phyloP scores from a whole-genome alignment of 2,329 filamentous ascomycete genomes.

The Apiospora aurea region DNA sequence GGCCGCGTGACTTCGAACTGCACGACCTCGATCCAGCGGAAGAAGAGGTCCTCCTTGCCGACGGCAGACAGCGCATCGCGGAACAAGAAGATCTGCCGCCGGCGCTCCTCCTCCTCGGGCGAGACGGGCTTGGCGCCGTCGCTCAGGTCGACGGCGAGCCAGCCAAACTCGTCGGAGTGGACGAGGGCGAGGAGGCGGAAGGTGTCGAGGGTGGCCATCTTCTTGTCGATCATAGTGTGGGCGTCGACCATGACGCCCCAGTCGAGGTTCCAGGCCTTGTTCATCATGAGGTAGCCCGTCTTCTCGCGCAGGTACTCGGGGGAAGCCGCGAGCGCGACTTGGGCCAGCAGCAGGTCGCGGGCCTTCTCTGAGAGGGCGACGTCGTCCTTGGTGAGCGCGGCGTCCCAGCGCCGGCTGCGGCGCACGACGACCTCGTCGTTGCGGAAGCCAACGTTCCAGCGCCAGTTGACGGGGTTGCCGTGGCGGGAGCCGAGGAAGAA shows the following conservation, averaged over 20 bases:
- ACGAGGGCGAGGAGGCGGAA: conserved; percentile 77
- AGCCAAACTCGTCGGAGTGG: conserved; percentile 71
- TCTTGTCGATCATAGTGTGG: conserved; percentile 71
- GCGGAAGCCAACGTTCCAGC: conserved; percentile 77
- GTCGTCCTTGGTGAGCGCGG: conserved; percentile 58
- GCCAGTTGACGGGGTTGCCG: conserved; percentile 74
- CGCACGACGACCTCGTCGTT: conserved; percentile 82
- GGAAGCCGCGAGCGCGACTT: conserved; percentile 73
- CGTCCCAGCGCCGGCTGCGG: conserved; percentile 76
- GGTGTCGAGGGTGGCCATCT: conserved; percentile 66
- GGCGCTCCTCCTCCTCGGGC: conserved; percentile 66
- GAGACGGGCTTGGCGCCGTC: conserved; percentile 43
- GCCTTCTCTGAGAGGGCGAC: conserved; percentile 56
- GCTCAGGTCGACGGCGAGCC: conserved; percentile 71
- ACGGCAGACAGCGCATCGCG: conserved; percentile 76
- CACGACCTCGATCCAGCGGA: conserved; percentile 89
- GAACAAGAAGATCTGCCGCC: conserved; percentile 81
- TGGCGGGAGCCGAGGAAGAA: conserved; percentile 69
- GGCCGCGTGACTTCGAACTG: conserved; percentile 85
- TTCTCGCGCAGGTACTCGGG: conserved; percentile 73
- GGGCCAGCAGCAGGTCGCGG: conserved; percentile 64
- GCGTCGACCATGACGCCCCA: conserved; percentile 82
- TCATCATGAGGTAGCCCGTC: conserved; percentile 88
- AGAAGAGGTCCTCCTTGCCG: conserved; percentile 90
- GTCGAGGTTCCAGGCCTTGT: conserved; percentile 86